Percentiles rank a stretch among this genome's conserved stretches.
phyloP scores from a whole-genome alignment of 2,329 filamentous ascomycete species.

The Claviceps spartinae region DNA sequence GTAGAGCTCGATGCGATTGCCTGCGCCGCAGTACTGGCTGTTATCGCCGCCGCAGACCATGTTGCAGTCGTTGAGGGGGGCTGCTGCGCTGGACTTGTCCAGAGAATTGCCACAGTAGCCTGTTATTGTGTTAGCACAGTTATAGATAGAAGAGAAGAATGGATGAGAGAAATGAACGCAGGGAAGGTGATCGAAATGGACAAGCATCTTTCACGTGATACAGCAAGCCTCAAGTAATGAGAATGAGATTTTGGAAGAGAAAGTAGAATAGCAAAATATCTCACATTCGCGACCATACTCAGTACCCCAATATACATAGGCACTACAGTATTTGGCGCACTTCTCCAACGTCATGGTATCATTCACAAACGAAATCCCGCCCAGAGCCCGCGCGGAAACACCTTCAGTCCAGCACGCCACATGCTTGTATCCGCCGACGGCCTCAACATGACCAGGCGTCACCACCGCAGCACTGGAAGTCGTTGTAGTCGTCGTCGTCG shows the following conservation, averaged over 20 bases:
- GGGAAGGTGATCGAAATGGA: too few species aligned
- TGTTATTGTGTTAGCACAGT: slow-evolving; percentile 8
- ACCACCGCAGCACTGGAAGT: slow-evolving; percentile 15
- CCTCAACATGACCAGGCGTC: slow-evolving; percentile 20
- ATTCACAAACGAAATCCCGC: slow-evolving; percentile 25
- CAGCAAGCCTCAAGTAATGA: too few species aligned
- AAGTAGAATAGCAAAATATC: slow-evolving; percentile 5
- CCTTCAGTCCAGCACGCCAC: slow-evolving; percentile 37
- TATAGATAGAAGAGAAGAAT: background rate
- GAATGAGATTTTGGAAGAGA: background rate
- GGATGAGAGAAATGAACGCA: background rate
- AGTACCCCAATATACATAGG: slow-evolving; percentile 34
- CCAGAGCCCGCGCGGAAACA: slow-evolving; percentile 28
- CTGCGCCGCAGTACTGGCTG: slow-evolving; percentile 28
- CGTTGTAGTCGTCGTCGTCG: slow-evolving; percentile 9
- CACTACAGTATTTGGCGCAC: slow-evolving; percentile 32
- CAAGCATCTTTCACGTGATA: too few species aligned
- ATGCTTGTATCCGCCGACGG: slow-evolving; percentile 29
- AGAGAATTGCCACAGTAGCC: slow-evolving; percentile 35
- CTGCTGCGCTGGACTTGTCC: slow-evolving; percentile 14
- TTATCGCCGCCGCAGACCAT: slow-evolving; percentile 28
- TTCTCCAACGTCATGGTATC: slow-evolving; percentile 36
- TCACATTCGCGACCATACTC: slow-evolving; percentile 39
- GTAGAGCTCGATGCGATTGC: slow-evolving; percentile 30
- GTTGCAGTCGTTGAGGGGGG: slow-evolving; percentile 20